Evolutionary conservation across 768 basidiomycete genomes (phyloP).

Genomic region (Auriculariales sp.): DNA sequence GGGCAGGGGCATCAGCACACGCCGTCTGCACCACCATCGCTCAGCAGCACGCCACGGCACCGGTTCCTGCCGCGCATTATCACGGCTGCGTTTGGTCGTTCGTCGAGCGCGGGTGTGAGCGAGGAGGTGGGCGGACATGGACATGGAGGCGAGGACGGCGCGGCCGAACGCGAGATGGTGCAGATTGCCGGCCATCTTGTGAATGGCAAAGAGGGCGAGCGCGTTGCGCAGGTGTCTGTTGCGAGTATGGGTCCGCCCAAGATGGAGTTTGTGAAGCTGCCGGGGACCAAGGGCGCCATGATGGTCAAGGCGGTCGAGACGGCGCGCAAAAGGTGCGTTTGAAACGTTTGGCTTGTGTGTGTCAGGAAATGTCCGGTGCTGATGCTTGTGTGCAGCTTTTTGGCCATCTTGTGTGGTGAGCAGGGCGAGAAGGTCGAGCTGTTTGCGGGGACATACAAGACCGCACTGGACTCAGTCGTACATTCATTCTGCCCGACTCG

Average conservation of each 20-base stretch:
- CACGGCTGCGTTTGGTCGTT: slow-evolving; percentile 42
- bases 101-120: slow-evolving; percentile 18
- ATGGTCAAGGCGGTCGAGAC: slow-evolving; percentile 83
- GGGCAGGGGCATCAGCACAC: too few relatives aligned
- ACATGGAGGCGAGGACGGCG: background rate
- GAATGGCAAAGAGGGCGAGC: too few relatives aligned
- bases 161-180: background rate
- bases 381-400: slow-evolving; percentile 63
- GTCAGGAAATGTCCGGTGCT: too few relatives aligned
- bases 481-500: slow-evolving; percentile 85
- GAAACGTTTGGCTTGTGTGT: too few relatives aligned
- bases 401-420: slow-evolving; percentile 86
- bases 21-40: too few relatives aligned
- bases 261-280: slow-evolving; percentile 83
- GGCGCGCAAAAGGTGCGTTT: slow-evolving; percentile 67
- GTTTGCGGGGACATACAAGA: slow-evolving; percentile 81
- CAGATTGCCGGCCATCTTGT: too few relatives aligned
- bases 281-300: slow-evolving; percentile 76
- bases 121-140: background rate
- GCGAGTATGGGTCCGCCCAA: slow-evolving; percentile 55
- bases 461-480: slow-evolving; percentile 86
- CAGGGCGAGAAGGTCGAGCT: slow-evolving; percentile 87
- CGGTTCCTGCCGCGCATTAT: slow-evolving; percentile 63
- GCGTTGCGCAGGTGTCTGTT: background rate
- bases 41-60: background rate